These are phyloP conservation scores for Coemansia sp. DNA, from an alignment of 192 early-diverging fungal species.

Conservation along the genomic window DNA sequence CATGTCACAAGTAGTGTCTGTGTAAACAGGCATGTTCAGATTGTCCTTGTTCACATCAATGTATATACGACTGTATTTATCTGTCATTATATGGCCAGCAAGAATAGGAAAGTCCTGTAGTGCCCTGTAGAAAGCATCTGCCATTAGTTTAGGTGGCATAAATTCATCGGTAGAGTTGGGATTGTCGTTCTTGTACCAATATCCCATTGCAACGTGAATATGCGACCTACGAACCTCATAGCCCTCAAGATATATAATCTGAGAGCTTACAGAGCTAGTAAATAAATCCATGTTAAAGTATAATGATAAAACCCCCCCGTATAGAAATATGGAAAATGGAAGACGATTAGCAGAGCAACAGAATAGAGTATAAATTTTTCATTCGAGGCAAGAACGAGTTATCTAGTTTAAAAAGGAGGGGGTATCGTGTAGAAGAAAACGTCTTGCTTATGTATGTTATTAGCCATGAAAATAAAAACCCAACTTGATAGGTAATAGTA, in stretches of 20 bases:
- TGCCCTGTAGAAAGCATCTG: constrained; percentile 15
- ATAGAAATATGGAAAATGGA: no score
- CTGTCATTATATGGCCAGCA: constrained; percentile 8
- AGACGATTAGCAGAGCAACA: no score
- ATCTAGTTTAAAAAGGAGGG: no score
- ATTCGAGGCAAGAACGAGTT: no score
- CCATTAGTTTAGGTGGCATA: constrained; percentile 6
- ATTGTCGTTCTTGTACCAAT: constrained; percentile 16
- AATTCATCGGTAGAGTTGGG: constrained; percentile 6
- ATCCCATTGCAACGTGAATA: constrained; percentile 6
- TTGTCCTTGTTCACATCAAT: constrained; percentile 15
- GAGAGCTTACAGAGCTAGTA: not conserved
- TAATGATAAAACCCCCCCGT: no score
- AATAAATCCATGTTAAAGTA: constrained; percentile 7
- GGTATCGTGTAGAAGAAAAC: no score
- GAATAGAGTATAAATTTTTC: no score
- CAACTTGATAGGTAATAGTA: no score
- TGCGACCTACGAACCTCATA: constrained; percentile 9
- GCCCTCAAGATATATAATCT: constrained; percentile 6
- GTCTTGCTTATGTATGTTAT: no score
- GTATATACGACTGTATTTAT: not conserved
- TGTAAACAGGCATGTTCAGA: constrained; percentile 36
- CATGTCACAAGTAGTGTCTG: constrained; percentile 6
- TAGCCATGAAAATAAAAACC: no score
- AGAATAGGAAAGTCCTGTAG: constrained; percentile 31